Evolutionary conservation across 2,329 filamentous ascomycete species (phyloP), one percentile per base, ranked within the genome.

Genomic region (Venturia aucupariae): DNA sequence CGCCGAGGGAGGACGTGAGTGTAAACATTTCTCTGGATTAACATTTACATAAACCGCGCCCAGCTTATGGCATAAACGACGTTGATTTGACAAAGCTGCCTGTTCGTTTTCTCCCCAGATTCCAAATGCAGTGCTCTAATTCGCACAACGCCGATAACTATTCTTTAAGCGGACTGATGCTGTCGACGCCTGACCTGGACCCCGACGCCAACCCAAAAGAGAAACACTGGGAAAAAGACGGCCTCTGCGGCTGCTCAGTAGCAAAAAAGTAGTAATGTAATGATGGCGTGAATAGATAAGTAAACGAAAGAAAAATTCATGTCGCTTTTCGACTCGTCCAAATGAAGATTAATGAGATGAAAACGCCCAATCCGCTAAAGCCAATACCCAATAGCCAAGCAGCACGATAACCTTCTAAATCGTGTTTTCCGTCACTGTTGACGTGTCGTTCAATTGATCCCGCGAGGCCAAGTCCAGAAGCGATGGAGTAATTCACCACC

Each of bases 401-500:
- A 24, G 38, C 64, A 13, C 64, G 22, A 48, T 62, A 65, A 8
- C 64, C 64, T 19, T 42, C 42, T 30, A 65, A 39, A 5, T 30
- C 30, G 13, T 44, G 27, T 2, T 30, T 30, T 10, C 64, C 59
- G 11, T 62, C 55, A 24, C 27, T 22, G 10, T 63, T 62, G 32
- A 65, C 38, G n/a, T 32, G 30, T 17, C 42, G 32, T 38, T 65
- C 46, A 5, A 65, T 38, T 1, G 48, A 30, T 4, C 85, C 86
- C 0, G 86, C 86, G 57, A 90, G 81, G 0, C 86, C 87, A 0
- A 90, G 77, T 0, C 84, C 85, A 2, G 89, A 72, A 1, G 84
- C 84, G 41, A 90, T 88, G 65, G 81, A 82, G 70, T 89, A 90
- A 72, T 90, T 89, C 66, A 89, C 82, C 13, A 87, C 78, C 0